These are phyloP conservation scores for Phaeosphaeria sp. DNA, from an alignment of 2,329 filamentous ascomycete genomes.

Conservation along the genomic window DNA sequence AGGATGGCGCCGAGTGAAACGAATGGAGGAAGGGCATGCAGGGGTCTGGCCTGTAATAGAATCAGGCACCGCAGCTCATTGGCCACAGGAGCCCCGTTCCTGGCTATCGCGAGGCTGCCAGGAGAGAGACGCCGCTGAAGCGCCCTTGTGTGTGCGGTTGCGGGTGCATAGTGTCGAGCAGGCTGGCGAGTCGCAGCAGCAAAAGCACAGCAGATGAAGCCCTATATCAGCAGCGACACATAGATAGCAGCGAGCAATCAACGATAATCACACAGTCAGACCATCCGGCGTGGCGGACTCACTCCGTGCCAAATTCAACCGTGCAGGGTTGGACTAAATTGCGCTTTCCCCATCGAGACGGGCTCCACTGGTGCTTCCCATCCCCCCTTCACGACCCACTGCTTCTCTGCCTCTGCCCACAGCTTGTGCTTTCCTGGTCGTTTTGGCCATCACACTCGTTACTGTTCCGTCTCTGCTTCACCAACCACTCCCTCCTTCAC, in stretches of 20 bases:
- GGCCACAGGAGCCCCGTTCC: background rate
- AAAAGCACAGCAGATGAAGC: background rate
- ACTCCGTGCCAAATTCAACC: background rate
- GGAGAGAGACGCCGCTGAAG: background rate
- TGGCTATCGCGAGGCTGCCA: background rate
- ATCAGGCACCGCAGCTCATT: slow-evolving; percentile 3
- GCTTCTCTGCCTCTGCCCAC: slow-evolving; percentile 12
- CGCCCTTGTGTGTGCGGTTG: background rate
- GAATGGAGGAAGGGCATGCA: slow-evolving; percentile 5
- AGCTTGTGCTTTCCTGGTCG: too few relatives aligned
- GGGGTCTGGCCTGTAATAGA: background rate
- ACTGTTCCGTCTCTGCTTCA: slow-evolving; percentile 32
- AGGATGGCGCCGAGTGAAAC: slow-evolving; percentile 7
- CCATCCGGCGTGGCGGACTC: background rate
- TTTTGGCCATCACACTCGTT: too few relatives aligned
- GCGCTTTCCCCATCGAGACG: slow-evolving; percentile 2
- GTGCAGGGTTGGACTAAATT: slow-evolving; percentile 5
- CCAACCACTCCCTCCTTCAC: slow-evolving; percentile 24
- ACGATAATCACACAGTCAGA: background rate
- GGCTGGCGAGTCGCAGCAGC: background rate
- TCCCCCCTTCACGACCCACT: slow-evolving; percentile 3
- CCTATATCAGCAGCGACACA: background rate
- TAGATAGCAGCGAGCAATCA: background rate
- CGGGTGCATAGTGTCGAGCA: background rate
- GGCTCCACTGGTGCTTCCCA: slow-evolving; percentile 4